Percentiles rank a stretch among this genome's conserved stretches.
Evolutionary conservation across 352 stramenopile genomes (phyloP).

Genomic region (Globisporangium ultimum): DNA sequence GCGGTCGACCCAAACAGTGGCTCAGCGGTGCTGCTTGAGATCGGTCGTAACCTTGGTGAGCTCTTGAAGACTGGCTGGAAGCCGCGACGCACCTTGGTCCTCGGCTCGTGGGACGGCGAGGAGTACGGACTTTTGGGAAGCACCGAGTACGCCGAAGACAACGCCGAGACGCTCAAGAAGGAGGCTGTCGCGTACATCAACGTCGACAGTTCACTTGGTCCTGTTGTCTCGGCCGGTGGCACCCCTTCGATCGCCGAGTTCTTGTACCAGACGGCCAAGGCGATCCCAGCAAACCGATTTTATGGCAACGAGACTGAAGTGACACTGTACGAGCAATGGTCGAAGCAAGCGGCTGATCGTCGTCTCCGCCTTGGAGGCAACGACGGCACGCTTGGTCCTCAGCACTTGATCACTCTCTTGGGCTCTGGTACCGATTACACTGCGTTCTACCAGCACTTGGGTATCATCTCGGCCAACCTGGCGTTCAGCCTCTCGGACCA

Average conservation of each 20-base stretch:
- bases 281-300: conserved; percentile 52
- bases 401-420: conserved; percentile 41
- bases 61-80: conserved; percentile 65
- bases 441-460: conserved; percentile 76
- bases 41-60: conserved; percentile 65
- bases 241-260: conserved; percentile 70
- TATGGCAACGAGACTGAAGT: conserved; percentile 18
- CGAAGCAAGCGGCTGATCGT: conserved; percentile 22
- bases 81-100: conserved; percentile 68
- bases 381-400: conserved; percentile 24
- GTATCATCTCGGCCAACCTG: conserved; percentile 72
- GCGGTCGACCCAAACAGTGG: conserved; percentile 84
- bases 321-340: conserved; percentile 39
- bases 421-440: conserved; percentile 65
- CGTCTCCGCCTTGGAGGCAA: conserved; percentile 7
- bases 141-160: conserved; percentile 79
- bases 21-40: conserved; percentile 79
- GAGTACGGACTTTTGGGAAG: conserved; percentile 82
- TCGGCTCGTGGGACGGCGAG: conserved; percentile 85
- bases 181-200: conserved; percentile 84
- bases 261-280: conserved; percentile 45
- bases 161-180: conserved; percentile 41
- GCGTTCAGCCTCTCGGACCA: conserved; percentile 29
- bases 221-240: conserved; percentile 42
- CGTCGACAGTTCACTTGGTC: conserved; percentile 69